Evolutionary conservation across 2,329 filamentous ascomycete species (phyloP), one percentile per base, ranked within the genome.

Genomic region (Colletotrichum tanaceti): DNA sequence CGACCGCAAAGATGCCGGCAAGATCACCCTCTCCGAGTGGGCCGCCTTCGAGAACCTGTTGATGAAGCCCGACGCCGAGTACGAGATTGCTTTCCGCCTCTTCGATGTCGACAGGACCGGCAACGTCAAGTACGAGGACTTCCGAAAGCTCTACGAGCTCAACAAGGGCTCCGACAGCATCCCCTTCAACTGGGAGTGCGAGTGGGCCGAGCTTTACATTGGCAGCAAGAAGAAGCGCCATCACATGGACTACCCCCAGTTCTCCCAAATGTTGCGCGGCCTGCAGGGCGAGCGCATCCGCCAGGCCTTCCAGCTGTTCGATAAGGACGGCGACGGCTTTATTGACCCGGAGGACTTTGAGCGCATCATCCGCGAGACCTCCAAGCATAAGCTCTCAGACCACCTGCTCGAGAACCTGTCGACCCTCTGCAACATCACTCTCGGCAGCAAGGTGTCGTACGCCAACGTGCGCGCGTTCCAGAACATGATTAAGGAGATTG

Each of bases 401-500:
- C 94, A 99, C 80, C 85, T 99, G 49, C 86, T 99, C 58, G 90
- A 94, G 73, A 95, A 98, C 80, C 87, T 99, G 54, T 90, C 92
- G 71, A 96, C 94, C 0, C 88, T 99, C 47, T 98, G 95, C 88
- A 98, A 98, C 82, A 97, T 98, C 79, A 93, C 93, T 9, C 86
- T 90, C 41, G 91, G 93, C 71, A 96, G 90, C 84, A 97, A 97
- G 83, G 96, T 99, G 74, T 98, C 94, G 7, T 99, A 99, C 78
- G 94, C 96, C 78, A 98, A 97, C 77, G 96, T 99, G 39, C 90
- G 96, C 73, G 96, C 96, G 44, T 99, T 99, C 84, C 94, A 97
- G 84, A 99, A 99, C 79, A 91, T 99, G 81, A 95, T 99, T 74
- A 91, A 92, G 76, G 94, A 98, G 82, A 98, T 99, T 93, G 96